Evolutionary conservation across 148 eudicot genomes (phyloP), one percentile per base, ranked within the genome.

Genomic region (Amaranthus cruentus): DNA sequence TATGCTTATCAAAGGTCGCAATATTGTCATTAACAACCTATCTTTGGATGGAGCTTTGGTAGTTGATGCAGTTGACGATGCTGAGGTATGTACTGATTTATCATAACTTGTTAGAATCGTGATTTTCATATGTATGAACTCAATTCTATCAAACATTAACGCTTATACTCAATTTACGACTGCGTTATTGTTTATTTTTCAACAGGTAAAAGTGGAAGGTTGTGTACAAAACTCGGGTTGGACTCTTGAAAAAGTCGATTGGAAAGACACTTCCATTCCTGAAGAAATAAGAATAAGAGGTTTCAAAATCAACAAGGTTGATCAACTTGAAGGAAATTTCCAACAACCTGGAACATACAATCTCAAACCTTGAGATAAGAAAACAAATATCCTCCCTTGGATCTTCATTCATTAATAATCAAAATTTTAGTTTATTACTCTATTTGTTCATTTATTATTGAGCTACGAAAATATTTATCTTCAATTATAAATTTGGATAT

Each of bases 231-330:
- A 92, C 86, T 78, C 86, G 52, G 91, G 97, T 9, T 95, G 99
- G 99, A 73, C 60, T 50, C 80, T 95, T 47, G 93, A 95, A 76
- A 84, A 74, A 52, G 89, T 92, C 7, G 94, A 95, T 77, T 85
- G 76, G 81, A 89, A 83, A 65, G 92, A 95, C 62, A 79, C 84
- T 56, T 78, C 88, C 8, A 64, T 74, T 5, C 96, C 99, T 0
- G 99, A 92, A 84, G 97, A 95, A 85, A 78, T 87, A 58, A 85
- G 99, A 70, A 95, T 84, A 54, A 86, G 99, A 71, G 97, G 99
- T 51, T 95, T 95, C 81, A 87, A 79, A 76, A 76, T 95, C 60
- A 91, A 88, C 75, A 90, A 83, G 83, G 68, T 86, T 6, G 99
- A 92, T 85, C 97, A 95, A 80, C 81, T 91, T 85, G 96, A 95